Percentiles rank a stretch among this genome's conserved stretches.
These are phyloP conservation scores for Wallacemonas sp. DNA, from an alignment of 208 protist genomes.

Conservation along the genomic window DNA sequence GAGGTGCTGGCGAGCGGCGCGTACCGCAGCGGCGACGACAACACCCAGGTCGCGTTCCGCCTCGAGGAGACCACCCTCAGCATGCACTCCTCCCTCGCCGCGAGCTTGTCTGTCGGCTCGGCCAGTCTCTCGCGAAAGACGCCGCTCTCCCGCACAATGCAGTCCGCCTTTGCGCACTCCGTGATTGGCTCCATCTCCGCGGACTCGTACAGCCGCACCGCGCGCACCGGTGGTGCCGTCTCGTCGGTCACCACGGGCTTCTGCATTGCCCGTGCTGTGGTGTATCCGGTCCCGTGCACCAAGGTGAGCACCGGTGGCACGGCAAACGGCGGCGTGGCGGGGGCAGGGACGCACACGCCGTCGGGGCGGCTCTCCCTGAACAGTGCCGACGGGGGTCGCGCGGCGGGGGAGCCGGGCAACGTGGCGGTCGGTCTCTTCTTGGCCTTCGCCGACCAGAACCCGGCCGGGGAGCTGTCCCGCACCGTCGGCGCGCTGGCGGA, in stretches of 20 bases:
- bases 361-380: no score
- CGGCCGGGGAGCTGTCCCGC: conserved; percentile 13
- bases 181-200: conserved; percentile 12
- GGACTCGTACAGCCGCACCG: conserved; percentile 6
- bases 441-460: conserved; percentile 13
- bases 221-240: neutral
- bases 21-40: conserved; percentile 59
- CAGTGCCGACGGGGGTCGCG: no score
- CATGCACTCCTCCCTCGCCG: conserved; percentile 7
- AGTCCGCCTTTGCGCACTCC: neutral
- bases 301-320: no score
- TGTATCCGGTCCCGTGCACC: neutral
- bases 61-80: conserved; percentile 17
- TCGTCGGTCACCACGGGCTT: conserved; percentile 4
- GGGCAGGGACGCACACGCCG: no score
- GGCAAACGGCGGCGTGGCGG: no score
- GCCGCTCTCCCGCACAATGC: neutral
- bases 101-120: neutral
- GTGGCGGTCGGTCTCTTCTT: conserved; percentile 7
- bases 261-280: conserved; percentile 8
- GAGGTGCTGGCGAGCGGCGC: conserved; percentile 48
- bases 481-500: conserved; percentile 9
- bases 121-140: neutral
- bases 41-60: conserved; percentile 47
- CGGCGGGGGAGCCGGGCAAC: neutral